Base-by-base conservation (phyloP, 495 filamentous ascomycete genomes). In the Trichocladium uniseriatum region DNA sequence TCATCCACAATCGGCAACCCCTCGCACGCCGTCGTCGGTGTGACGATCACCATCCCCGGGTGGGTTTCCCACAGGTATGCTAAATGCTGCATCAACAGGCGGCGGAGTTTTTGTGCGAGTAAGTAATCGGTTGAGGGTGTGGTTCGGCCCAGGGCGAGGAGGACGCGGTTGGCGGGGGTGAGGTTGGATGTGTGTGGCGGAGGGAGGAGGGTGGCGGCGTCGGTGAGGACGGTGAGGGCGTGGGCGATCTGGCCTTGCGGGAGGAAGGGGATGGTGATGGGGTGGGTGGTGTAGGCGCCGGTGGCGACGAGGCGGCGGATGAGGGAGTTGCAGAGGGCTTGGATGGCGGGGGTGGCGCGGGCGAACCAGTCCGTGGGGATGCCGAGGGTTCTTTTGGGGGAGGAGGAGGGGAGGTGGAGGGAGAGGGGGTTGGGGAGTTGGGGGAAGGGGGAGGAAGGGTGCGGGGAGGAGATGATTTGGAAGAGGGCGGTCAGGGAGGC, bases 41-140 rank as follows among this genome's bases (percentile, higher is more conserved):
- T 82, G 31, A 91, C 66, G 52, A 94, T 84, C 5, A 91, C 58
- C 41, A 94, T 65, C 3, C 82, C 84, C 2, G 87, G 86, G 54
- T 92, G 69, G n/a, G 71, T 62, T 38, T 72, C 52, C 69, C 82
- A 94, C 1, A 94, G 71, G 53, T 75, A 67, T 0, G 84, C 71
- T 3, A 94, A 76, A 62, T 94, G 88, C 36, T 76, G 72, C 89
- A 94, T 92, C 29, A 94, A 64, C 35, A 90, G 64, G 6, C 76
- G 71, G 10, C 88, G 77, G 42, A 95, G 68, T 38, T 82, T 81
- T 63, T 94, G 88, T 7, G 88, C 81, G n/a, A 83, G 74, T 15
- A 84, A 61, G 56, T 87, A 81, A 54, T 91, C 86, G 5, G 75
- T 69, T 14, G 80, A 72, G 0, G 81, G 76, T 9, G 86, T 84